Conservation (phyloP, 805 yeast species). For the Starmerella potacharoeniae region DNA sequence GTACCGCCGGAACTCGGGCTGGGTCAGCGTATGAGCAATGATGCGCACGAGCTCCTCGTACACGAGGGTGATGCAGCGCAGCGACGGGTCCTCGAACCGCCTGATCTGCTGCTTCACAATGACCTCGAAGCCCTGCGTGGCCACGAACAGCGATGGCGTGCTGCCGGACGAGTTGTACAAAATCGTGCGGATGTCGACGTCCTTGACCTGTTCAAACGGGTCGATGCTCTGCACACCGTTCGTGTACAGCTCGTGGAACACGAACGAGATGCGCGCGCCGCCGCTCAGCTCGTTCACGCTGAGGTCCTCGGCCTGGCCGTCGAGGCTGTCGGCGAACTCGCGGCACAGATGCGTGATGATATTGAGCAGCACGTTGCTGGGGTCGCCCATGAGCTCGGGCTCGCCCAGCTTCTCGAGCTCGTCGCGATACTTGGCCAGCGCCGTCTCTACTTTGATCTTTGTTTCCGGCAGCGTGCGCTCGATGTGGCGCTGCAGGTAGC, state of each 20-base stretch:
- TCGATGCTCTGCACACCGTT: slow-evolving; percentile 86
- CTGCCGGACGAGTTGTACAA: slow-evolving; percentile 96
- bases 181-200: slow-evolving; percentile 89
- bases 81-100: slow-evolving; percentile 87
- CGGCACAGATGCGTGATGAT: slow-evolving; percentile 87
- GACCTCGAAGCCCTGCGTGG: slow-evolving; percentile 94
- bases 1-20: slow-evolving; percentile 75
- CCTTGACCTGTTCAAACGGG: slow-evolving; percentile 93
- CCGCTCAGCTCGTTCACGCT: slow-evolving; percentile 87
- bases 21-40: slow-evolving; percentile 67
- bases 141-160: slow-evolving; percentile 90
- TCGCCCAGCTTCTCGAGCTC: slow-evolving; percentile 78
- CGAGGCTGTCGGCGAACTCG: slow-evolving; percentile 81
- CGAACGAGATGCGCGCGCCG: slow-evolving; percentile 95
- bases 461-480: slow-evolving; percentile 84
- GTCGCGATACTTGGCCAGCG: slow-evolving; percentile 69
- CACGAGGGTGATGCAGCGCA: slow-evolving; percentile 77
- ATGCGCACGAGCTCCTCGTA: slow-evolving; percentile 93
- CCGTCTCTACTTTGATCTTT: slow-evolving; percentile 75
- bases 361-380: slow-evolving; percentile 77
- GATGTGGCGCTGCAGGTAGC: slow-evolving; percentile 80
- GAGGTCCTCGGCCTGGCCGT: slow-evolving; percentile 85
- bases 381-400: slow-evolving; percentile 54
- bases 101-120: slow-evolving; percentile 86
- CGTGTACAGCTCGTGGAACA: slow-evolving; percentile 89